Evolutionary conservation across 371 early-diverging fungal genomes (phyloP).

Genomic region (Haplosporangium sp.): DNA sequence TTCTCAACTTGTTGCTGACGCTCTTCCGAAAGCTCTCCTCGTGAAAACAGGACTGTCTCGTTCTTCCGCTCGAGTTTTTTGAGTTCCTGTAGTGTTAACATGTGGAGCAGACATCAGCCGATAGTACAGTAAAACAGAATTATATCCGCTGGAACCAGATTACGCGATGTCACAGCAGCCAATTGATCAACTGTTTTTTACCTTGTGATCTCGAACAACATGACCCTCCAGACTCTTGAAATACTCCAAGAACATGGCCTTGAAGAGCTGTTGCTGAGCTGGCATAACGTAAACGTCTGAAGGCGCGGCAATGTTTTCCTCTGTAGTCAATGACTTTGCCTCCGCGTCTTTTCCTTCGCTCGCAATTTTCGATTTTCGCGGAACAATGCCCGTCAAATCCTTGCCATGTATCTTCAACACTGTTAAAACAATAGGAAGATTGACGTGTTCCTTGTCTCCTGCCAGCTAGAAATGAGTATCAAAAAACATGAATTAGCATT

Average conservation of each 20-base stretch:
- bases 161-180: no score
- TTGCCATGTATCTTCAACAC: conserved; percentile 80
- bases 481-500: not conserved
- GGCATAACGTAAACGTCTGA: conserved; percentile 43
- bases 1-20: conserved; percentile 83
- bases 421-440: conserved; percentile 79
- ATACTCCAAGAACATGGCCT: conserved; percentile 73
- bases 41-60: conserved; percentile 81
- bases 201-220: conserved; percentile 80
- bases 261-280: conserved; percentile 62
- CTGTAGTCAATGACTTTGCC: conserved; percentile 14
- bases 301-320: conserved; percentile 13
- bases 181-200: no score
- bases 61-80: conserved; percentile 81
- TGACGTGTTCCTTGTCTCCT: conserved; percentile 70
- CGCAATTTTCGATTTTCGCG: conserved; percentile 64
- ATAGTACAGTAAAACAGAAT: no score
- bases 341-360: conserved; percentile 59
- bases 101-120: no score
- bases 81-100: conserved; percentile 58
- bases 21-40: conserved; percentile 88
- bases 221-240: conserved; percentile 72
- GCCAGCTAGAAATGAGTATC: conserved; percentile 45
- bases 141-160: no score
- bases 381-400: conserved; percentile 63